Evolutionary conservation across 139 green algal species (phyloP), one percentile per base, ranked within the genome.

Genomic region (Picochlorum sp.): DNA sequence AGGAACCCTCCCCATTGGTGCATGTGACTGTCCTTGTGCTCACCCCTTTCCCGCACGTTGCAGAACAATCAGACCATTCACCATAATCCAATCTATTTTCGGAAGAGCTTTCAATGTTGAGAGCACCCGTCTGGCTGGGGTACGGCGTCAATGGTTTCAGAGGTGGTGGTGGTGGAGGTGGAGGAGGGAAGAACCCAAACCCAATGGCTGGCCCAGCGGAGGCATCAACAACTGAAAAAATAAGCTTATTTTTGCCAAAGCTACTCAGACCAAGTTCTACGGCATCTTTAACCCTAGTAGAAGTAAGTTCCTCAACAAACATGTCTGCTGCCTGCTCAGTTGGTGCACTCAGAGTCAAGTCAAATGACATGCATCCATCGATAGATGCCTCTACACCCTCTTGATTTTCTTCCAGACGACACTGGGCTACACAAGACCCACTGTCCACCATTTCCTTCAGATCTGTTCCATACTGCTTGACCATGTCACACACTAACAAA

Each of bases 171-270:
- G 61, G 61, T 13, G 64, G 64, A 49, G 63, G 66, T 13, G 69
- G 69, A 7, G 69, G 69, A 30, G 63, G 69, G 46, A 76, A 76
- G 45, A 34, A 67, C 15, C 69, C 69, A 71, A 71, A 76, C 18
- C 69, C 69, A 3, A 76, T 56, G 1, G 65, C 57, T 11, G 38
- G 26, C 34, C 7, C 9, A 44, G 15, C 34, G 61, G 26, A 47
- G 8, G 63, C 45, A 32, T 64, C 37, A 23, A 50, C 62, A n/a
- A 76, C 3, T 6, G 57, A 18, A 26, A 76, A 62, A 34, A 50
- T 28, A 7, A 69, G 41, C 4, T 15, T 18, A n/a, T 20, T 23
- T 2, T 45, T 62, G 3, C 52, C 56, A 47, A 64, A 76, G 30
- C n/a, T 28, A 20, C 34, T 30, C 16, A 69, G 32, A 20, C 63